phyloP scores from a whole-genome alignment of 2,329 filamentous ascomycete species.

The Mycosphaerella sp. region DNA sequence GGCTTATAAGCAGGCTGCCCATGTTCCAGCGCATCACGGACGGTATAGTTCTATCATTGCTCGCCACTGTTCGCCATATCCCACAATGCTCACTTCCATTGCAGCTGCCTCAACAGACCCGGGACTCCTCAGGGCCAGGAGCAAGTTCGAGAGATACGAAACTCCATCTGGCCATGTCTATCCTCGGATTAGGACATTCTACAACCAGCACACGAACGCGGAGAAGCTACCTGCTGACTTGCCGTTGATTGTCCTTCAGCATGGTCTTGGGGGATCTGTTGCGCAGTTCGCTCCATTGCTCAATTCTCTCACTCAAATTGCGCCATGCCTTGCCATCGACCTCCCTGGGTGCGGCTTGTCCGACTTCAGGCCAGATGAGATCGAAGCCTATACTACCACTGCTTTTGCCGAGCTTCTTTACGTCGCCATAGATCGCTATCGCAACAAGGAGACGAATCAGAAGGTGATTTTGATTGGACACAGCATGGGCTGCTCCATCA shows the following conservation, averaged over 20 bases:
- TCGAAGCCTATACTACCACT: constrained; percentile 73
- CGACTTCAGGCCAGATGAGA: constrained; percentile 60
- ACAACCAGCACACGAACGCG: constrained; percentile 73
- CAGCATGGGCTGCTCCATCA: constrained; percentile 80
- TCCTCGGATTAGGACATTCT: constrained; percentile 72
- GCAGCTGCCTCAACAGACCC: constrained; percentile 55
- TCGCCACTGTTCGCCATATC: neutral
- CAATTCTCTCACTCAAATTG: constrained; percentile 52
- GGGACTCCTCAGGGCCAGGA: constrained; percentile 70
- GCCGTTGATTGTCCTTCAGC: constrained; percentile 82
- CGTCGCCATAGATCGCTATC: constrained; percentile 65
- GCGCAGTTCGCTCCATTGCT: constrained; percentile 82
- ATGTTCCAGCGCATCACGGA: constrained; percentile 7
- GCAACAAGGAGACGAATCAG: constrained; percentile 58
- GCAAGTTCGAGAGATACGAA: constrained; percentile 63
- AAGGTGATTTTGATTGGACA: constrained; percentile 77
- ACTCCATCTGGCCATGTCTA: constrained; percentile 64
- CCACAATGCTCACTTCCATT: constrained; percentile 5
- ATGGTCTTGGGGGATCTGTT: constrained; percentile 86
- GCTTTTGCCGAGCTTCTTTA: constrained; percentile 70
- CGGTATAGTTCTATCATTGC: constrained; percentile 3
- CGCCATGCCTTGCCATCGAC: constrained; percentile 80
- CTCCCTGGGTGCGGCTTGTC: constrained; percentile 85
- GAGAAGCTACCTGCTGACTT: constrained; percentile 68
- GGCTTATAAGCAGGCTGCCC: constrained; percentile 4